Percentiles rank a stretch among this genome's conserved stretches.
Evolutionary conservation across 108 stramenopile genomes (phyloP).

Genomic region (Pinguiococcus pyrenoidosus): DNA sequence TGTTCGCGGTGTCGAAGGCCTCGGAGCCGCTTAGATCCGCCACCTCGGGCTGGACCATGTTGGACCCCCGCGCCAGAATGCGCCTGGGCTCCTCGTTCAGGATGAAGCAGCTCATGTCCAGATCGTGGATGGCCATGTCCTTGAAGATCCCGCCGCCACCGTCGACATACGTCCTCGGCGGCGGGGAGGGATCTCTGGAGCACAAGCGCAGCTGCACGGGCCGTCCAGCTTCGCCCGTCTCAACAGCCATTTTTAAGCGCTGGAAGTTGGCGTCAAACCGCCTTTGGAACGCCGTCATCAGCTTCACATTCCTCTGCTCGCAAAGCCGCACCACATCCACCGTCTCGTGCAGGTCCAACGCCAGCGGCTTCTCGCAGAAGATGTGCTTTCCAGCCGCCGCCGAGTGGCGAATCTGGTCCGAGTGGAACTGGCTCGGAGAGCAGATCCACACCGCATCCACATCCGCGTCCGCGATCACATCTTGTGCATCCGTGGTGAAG

Average conservation of each 20-base stretch:
- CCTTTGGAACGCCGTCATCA: constrained; percentile 32
- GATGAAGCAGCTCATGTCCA: constrained; percentile 28
- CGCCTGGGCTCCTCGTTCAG: no score
- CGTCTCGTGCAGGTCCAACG: constrained; percentile 20
- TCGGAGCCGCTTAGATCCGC: no score
- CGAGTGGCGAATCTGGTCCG: constrained; percentile 21
- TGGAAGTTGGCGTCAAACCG: constrained; percentile 27
- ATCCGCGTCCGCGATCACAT: constrained; percentile 22
- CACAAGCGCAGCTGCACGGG: constrained; percentile 21
- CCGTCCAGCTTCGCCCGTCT: constrained; percentile 18
- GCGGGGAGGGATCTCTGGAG: constrained; percentile 15
- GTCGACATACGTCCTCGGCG: constrained; percentile 24
- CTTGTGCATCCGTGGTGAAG: constrained; percentile 21
- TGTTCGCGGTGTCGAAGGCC: constrained; percentile 30
- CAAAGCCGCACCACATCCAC: constrained; percentile 19
- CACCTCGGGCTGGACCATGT: no score
- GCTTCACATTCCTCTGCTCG: constrained; percentile 24
- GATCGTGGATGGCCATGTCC: constrained; percentile 35
- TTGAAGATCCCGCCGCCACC: constrained; percentile 30
- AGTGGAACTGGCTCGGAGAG: constrained; percentile 27
- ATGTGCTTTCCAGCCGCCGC: constrained; percentile 27
- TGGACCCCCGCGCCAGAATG: no score
- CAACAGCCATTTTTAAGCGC: constrained; percentile 15
- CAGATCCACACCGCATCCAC: constrained; percentile 30
- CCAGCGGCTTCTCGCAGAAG: constrained; percentile 33